Evolutionary conservation across 2,329 filamentous ascomycete genomes (phyloP).

Genomic region (Penicillium freii): DNA sequence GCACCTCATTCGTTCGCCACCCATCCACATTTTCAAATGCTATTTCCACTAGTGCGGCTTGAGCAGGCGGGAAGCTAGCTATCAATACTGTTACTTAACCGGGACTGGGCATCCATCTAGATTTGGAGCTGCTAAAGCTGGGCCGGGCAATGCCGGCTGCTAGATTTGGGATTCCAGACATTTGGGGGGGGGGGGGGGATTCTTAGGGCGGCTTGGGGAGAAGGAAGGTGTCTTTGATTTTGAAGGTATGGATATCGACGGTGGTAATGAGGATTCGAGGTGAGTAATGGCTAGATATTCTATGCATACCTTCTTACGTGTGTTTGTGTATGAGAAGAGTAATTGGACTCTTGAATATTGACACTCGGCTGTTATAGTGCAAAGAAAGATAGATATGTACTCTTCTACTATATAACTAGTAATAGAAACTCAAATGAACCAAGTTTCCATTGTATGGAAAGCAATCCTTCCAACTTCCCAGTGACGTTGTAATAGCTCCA

Average conservation of each 20-base stretch:
- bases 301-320: neutral
- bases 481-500: neutral
- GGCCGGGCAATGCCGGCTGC: neutral
- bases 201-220: too few relatives aligned
- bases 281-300: neutral
- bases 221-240: too few relatives aligned
- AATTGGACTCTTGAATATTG: too few relatives aligned
- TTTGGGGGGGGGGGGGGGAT: too few relatives aligned
- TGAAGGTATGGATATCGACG: too few relatives aligned
- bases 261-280: too few relatives aligned
- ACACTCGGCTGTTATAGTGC: neutral
- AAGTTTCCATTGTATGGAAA: neutral
- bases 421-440: neutral
- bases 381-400: neutral
- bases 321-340: neutral
- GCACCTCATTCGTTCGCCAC: neutral
- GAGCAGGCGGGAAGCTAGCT: neutral
- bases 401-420: neutral
- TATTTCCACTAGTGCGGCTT: neutral
- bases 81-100: neutral
- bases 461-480: neutral
- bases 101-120: neutral
- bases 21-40: neutral
- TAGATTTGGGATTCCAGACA: too few relatives aligned
- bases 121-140: neutral